Conservation (phyloP, 805 yeast species). For the Candida manassasensis region DNA sequence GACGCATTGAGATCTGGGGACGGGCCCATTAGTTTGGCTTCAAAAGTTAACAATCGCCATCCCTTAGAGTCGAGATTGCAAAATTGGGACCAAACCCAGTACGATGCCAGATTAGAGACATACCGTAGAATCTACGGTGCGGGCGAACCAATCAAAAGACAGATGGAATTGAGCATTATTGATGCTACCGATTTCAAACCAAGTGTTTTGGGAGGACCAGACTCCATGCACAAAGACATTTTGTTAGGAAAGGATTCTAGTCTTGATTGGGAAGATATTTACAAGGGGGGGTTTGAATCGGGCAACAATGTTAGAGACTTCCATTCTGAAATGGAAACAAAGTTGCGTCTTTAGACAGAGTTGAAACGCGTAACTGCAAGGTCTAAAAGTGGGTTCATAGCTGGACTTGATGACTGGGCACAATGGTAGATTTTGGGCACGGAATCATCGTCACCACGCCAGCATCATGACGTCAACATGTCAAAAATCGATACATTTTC, state of each 20-base stretch:
- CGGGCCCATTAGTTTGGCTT: conserved; percentile 57
- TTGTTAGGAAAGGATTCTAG: conserved; percentile 69
- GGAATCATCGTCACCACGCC: no score
- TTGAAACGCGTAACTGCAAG: no score
- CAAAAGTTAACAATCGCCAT: conserved; percentile 72
- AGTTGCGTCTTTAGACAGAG: conserved; percentile 8
- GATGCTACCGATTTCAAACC: conserved; percentile 70
- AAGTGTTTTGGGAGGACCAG: conserved; percentile 50
- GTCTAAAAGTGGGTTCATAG: no score
- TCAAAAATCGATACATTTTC: no score
- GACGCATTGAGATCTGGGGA: conserved; percentile 63
- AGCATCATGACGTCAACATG: no score
- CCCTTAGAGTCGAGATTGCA: conserved; percentile 75
- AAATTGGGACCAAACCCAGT: conserved; percentile 78
- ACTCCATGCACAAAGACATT: conserved; percentile 69
- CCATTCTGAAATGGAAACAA: conserved; percentile 70
- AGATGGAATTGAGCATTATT: conserved; percentile 81
- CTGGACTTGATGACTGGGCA: no score
- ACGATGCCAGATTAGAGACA: conserved; percentile 64
- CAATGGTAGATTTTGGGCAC: no score
- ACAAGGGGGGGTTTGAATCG: conserved; percentile 49
- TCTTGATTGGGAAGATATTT: conserved; percentile 93
- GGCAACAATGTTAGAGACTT: conserved; percentile 45
- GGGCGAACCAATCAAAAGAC: conserved; percentile 88
- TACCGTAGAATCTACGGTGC: conserved; percentile 84